Conservation (phyloP, 2,329 filamentous ascomycete species). For the Sporothrix inflata region DNA sequence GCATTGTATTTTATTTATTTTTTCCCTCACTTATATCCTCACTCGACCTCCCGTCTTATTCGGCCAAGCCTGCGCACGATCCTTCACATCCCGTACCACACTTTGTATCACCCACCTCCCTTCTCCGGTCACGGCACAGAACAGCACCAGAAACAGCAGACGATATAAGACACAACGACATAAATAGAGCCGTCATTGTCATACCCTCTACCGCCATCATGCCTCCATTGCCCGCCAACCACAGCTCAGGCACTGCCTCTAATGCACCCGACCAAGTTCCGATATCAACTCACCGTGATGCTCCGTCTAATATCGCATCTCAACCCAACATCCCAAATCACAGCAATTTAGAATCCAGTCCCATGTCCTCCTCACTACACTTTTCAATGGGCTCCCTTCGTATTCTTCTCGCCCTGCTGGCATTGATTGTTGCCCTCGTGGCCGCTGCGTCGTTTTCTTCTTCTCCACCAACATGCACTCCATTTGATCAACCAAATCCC, state of each 20-base stretch:
- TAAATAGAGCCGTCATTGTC: background rate
- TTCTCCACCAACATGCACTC: constrained; percentile 34
- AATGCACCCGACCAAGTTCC: too few species aligned
- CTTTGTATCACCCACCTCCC: background rate
- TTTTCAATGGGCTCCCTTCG: constrained; percentile 17
- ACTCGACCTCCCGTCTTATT: background rate
- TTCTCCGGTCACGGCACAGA: background rate
- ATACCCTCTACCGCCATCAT: background rate
- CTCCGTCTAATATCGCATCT: background rate
- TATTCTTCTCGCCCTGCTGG: background rate
- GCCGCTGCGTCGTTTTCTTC: background rate
- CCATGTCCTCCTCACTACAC: background rate
- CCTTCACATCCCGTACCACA: background rate
- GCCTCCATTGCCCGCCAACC: background rate
- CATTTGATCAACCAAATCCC: constrained; percentile 49
- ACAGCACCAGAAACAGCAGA: background rate
- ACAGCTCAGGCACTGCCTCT: background rate
- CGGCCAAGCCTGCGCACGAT: background rate
- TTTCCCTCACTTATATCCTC: background rate
- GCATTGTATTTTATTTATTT: background rate
- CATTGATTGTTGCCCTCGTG: background rate
- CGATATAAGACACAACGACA: background rate
- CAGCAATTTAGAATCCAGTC: background rate
- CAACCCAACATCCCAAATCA: too few species aligned
- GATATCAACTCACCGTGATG: background rate